These are phyloP conservation scores for Gnaphalium uliginosum DNA, from an alignment of 129 eudicot genomes.

Conservation along the genomic window DNA sequence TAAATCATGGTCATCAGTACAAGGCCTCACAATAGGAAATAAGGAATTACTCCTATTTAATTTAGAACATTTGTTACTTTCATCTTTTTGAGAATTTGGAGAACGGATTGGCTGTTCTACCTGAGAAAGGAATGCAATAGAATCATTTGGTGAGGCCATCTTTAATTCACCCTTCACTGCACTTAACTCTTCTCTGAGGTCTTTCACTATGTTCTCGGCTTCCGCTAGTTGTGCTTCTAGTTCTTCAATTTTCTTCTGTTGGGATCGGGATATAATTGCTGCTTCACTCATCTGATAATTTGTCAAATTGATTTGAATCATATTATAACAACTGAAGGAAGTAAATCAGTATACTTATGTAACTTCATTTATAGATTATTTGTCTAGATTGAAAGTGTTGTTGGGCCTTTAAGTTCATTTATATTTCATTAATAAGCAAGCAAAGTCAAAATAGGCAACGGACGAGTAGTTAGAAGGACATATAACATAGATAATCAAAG, in stretches of 20 bases:
- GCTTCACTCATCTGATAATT: slow-evolving; percentile 55
- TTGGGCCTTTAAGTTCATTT: too few species aligned
- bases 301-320: not conserved
- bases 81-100: slow-evolving; percentile 1
- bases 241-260: slow-evolving; percentile 67
- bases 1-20: slow-evolving; percentile 41
- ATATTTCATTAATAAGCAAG: not conserved
- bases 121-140: not conserved
- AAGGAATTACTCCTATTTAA: slow-evolving; percentile 11
- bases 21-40: slow-evolving; percentile 20
- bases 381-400: too few species aligned
- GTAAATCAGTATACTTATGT: too few species aligned
- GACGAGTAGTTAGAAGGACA: not conserved
- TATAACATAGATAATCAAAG: not conserved
- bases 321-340: too few species aligned
- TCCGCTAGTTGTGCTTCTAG: slow-evolving; percentile 85
- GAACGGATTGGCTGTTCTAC: not conserved
- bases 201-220: slow-evolving; percentile 71
- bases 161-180: slow-evolving; percentile 50
- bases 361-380: too few species aligned
- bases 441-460: not conserved
- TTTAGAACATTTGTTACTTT: slow-evolving; percentile 26
- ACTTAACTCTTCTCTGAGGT: slow-evolving; percentile 64
- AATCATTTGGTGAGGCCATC: slow-evolving; percentile 22
- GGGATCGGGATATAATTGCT: slow-evolving; percentile 41